These are phyloP conservation scores for Selenicereus undatus DNA, from an alignment of 148 eudicot genomes.

Conservation along the genomic window DNA sequence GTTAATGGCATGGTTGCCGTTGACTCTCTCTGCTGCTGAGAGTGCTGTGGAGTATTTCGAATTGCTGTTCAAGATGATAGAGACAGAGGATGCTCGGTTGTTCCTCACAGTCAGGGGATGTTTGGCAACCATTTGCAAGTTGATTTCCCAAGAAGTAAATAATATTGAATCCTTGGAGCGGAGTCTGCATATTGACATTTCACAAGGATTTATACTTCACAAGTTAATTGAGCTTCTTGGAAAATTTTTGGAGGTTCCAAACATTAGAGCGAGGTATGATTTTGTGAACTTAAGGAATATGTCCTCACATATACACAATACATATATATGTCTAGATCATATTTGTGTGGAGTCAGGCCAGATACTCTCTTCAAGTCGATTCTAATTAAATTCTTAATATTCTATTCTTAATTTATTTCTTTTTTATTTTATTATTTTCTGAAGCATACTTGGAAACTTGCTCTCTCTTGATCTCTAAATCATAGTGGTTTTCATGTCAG, in stretches of 20 bases:
- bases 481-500: slow-evolving; percentile 36
- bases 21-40: slow-evolving; percentile 93
- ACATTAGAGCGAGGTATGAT: slow-evolving; percentile 84
- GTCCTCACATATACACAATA: no score
- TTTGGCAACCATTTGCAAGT: slow-evolving; percentile 69
- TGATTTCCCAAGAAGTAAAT: slow-evolving; percentile 83
- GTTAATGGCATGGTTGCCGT: slow-evolving; percentile 86
- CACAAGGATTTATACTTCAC: slow-evolving; percentile 98
- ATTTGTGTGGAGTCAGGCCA: no score
- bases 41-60: slow-evolving; percentile 97
- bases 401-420: no score
- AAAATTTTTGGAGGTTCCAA: slow-evolving; percentile 90
- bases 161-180: slow-evolving; percentile 87
- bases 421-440: neutral
- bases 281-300: slow-evolving; percentile 9
- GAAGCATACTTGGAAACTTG: slow-evolving; percentile 1
- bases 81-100: slow-evolving; percentile 92
- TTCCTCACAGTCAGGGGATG: slow-evolving; percentile 95
- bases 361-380: no score
- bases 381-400: no score
- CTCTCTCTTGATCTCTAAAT: slow-evolving; percentile 12
- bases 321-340: no score
- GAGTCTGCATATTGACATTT: slow-evolving; percentile 92
- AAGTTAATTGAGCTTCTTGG: slow-evolving; percentile 98
- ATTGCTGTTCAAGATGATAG: slow-evolving; percentile 90